Conservation (phyloP, 768 basidiomycete species). For the Coprinopsis sp. region DNA sequence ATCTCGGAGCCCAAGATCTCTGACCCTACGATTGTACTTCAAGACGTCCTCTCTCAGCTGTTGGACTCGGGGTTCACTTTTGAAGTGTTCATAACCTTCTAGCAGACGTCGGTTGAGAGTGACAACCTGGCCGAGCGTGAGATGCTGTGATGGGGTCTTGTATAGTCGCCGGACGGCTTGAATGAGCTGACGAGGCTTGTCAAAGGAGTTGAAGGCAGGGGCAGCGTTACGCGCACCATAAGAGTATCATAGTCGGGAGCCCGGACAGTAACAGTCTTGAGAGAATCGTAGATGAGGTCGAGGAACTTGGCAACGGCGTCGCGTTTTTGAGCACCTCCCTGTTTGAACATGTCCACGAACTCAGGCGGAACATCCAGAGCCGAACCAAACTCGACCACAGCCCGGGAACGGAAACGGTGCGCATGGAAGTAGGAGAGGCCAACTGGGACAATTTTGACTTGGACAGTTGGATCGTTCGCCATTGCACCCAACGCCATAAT, state of each 20-base stretch:
- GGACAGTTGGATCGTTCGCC: slow-evolving; percentile 80
- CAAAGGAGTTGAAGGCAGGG: slow-evolving; percentile 8
- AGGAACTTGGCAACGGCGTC: slow-evolving; percentile 88
- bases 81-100: slow-evolving; percentile 89
- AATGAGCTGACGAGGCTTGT: slow-evolving; percentile 63
- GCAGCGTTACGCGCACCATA: slow-evolving; percentile 59
- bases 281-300: slow-evolving; percentile 84
- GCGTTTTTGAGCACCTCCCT: slow-evolving; percentile 82
- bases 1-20: slow-evolving; percentile 88
- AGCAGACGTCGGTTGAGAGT: slow-evolving; percentile 90
- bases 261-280: slow-evolving; percentile 94
- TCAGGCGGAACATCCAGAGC: slow-evolving; percentile 91
- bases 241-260: slow-evolving; percentile 97
- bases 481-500: slow-evolving; percentile 98
- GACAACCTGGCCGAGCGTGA: slow-evolving; percentile 93
- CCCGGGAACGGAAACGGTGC: slow-evolving; percentile 89
- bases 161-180: slow-evolving; percentile 93
- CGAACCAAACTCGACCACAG: slow-evolving; percentile 93
- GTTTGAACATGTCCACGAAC: slow-evolving; percentile 83
- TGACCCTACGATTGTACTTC: slow-evolving; percentile 83
- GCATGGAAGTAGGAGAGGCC: slow-evolving; percentile 72
- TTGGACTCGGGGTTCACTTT: slow-evolving; percentile 86
- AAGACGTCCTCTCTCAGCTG: slow-evolving; percentile 75
- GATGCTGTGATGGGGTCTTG: slow-evolving; percentile 89
- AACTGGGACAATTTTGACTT: slow-evolving; percentile 90